A percentile compares a stretch with the other conserved stretches of the same genome.
Conservation (phyloP, 2,329 filamentous ascomycete genomes). For the Fusarium hostae region DNA sequence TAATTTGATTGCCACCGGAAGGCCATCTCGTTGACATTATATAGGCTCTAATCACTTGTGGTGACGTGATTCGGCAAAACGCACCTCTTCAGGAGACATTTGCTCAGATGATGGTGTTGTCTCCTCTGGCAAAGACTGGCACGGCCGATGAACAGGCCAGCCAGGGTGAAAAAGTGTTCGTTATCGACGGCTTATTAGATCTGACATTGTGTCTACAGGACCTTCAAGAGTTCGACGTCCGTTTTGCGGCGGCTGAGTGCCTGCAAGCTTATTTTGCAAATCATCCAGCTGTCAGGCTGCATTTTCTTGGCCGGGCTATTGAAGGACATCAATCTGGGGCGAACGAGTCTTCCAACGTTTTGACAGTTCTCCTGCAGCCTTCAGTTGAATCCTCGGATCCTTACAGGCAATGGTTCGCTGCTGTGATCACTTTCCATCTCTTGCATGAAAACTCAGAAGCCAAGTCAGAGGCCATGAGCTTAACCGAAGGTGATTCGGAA, state of each 20-base stretch:
- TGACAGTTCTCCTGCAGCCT: constrained; percentile 82
- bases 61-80: constrained; percentile 88
- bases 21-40: constrained; percentile 23
- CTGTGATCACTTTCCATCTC: constrained; percentile 86
- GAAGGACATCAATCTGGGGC: constrained; percentile 82
- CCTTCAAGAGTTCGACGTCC: constrained; percentile 77
- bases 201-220: constrained; percentile 77
- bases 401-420: constrained; percentile 90
- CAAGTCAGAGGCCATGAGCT: constrained; percentile 80
- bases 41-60: constrained; percentile 83
- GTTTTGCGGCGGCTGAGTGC: constrained; percentile 87
- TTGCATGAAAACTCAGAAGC: constrained; percentile 82
- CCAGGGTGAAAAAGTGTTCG: constrained; percentile 75
- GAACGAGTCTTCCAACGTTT: constrained; percentile 87
- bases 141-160: constrained; percentile 57
- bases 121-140: constrained; percentile 59
- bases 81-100: constrained; percentile 85
- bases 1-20: background rate
- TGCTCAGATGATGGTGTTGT: constrained; percentile 82
- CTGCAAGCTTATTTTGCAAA: constrained; percentile 92
- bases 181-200: constrained; percentile 93
- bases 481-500: constrained; percentile 89
- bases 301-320: constrained; percentile 90
- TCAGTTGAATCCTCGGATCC: constrained; percentile 76
- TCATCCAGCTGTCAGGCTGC: constrained; percentile 81